These are phyloP conservation scores for Entonaema liquescens DNA, from an alignment of 495 filamentous ascomycete species.

Conservation along the genomic window DNA sequence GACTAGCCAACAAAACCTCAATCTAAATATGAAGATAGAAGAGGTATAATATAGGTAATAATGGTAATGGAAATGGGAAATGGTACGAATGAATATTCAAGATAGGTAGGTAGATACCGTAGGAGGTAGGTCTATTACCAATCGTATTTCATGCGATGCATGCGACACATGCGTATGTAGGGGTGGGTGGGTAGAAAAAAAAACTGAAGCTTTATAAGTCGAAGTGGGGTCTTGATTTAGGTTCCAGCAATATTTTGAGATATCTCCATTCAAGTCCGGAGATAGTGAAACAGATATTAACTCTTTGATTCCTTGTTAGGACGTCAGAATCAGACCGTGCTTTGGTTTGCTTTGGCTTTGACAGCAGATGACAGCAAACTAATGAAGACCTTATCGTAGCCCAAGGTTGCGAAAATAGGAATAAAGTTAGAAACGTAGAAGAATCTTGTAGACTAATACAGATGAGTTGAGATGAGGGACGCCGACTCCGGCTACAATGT, in stretches of 20 bases:
- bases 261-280: neutral
- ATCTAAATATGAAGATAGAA: constrained; percentile 19
- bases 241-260: neutral
- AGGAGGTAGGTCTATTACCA: constrained; percentile 34
- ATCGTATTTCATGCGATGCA: constrained; percentile 20
- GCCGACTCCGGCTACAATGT: neutral
- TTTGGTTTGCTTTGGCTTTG: neutral
- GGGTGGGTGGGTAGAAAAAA: constrained; percentile 7
- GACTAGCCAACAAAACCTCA: constrained; percentile 6
- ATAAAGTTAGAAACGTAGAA: neutral
- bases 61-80: neutral
- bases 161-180: neutral
- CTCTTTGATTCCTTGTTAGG: neutral
- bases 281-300: constrained; percentile 10
- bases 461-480: neutral
- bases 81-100: neutral
- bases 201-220: constrained; percentile 40
- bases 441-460: neutral
- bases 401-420: neutral
- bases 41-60: constrained; percentile 5
- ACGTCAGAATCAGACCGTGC: too few species aligned
- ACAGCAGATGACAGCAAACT: constrained; percentile 8
- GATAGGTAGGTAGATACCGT: constrained; percentile 4
- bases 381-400: neutral
- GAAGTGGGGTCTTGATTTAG: constrained; percentile 27